Conservation (phyloP, 1,139 yeast species). For the Pichia sp. region DNA sequence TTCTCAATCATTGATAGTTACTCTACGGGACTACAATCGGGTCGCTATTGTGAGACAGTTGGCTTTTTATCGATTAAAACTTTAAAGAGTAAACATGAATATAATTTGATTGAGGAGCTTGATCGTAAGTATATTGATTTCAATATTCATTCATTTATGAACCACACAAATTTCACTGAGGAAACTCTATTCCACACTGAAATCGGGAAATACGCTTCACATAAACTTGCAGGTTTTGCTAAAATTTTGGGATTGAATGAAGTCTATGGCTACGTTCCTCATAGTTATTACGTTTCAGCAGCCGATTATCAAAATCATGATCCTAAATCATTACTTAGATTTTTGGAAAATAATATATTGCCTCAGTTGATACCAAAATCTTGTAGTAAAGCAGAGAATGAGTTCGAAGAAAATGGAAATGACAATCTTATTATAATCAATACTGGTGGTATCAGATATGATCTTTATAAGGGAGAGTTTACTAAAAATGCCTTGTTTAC, state of each 20-base stretch:
- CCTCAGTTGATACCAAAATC: constrained; percentile 41
- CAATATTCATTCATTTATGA: constrained; percentile 58
- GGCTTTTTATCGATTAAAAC: constrained; percentile 66
- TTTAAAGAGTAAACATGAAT: constrained; percentile 11
- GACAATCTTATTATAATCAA: constrained; percentile 66
- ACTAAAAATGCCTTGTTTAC: constrained; percentile 75
- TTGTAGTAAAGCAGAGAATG: constrained; percentile 19
- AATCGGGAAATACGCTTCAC: constrained; percentile 44
- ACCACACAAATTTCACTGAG: constrained; percentile 42
- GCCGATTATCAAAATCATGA: constrained; percentile 60
- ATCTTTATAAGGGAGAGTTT: constrained; percentile 77
- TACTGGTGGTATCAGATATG: constrained; percentile 87
- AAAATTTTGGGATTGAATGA: constrained; percentile 46
- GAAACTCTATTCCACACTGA: constrained; percentile 38
- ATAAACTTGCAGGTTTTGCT: constrained; percentile 40
- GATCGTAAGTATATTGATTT: constrained; percentile 74
- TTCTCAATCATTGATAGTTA: constrained; percentile 58
- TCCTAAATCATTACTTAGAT: constrained; percentile 49
- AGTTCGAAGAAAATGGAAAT: constrained; percentile 10
- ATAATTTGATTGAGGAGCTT: constrained; percentile 6
- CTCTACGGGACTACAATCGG: constrained; percentile 79
- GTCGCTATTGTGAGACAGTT: constrained; percentile 85
- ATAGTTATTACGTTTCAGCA: constrained; percentile 58
- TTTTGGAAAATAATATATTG: constrained; percentile 54
- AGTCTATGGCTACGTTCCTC: constrained; percentile 57